Evolutionary conservation across 2,329 filamentous ascomycete species (phyloP).

Genomic region (Clarireedia hainanense): DNA sequence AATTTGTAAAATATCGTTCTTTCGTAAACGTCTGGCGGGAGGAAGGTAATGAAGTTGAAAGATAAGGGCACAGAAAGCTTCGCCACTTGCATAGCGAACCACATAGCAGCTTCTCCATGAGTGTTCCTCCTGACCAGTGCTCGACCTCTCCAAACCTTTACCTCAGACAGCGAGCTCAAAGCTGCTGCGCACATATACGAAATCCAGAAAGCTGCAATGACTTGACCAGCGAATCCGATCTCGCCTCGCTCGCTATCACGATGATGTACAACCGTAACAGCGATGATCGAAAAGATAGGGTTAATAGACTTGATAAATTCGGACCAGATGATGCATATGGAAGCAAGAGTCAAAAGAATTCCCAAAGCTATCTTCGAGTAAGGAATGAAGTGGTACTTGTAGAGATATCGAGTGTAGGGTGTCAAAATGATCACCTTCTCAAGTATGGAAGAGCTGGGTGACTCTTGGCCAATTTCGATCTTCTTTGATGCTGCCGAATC

Average conservation of each 20-base stretch:
- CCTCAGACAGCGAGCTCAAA: slow-evolving; percentile 78
- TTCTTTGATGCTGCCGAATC: slow-evolving; percentile 75
- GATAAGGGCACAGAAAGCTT: slow-evolving; percentile 85
- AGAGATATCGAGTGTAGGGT: slow-evolving; percentile 72
- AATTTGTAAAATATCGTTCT: slow-evolving; percentile 83
- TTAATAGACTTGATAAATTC: slow-evolving; percentile 81
- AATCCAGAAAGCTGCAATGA: slow-evolving; percentile 81
- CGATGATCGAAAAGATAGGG: slow-evolving; percentile 65
- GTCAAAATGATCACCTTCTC: slow-evolving; percentile 57
- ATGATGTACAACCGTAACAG: slow-evolving; percentile 50
- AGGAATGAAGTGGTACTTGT: slow-evolving; percentile 69
- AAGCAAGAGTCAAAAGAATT: slow-evolving; percentile 64
- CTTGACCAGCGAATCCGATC: slow-evolving; percentile 79
- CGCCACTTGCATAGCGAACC: slow-evolving; percentile 90
- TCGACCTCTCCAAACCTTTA: slow-evolving; percentile 95
- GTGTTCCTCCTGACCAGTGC: slow-evolving; percentile 87
- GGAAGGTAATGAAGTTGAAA: slow-evolving; percentile 94
- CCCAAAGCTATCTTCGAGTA: slow-evolving; percentile 57
- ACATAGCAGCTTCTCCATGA: slow-evolving; percentile 86
- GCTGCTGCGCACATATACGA: slow-evolving; percentile 93
- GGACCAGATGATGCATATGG: slow-evolving; percentile 82
- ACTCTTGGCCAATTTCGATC: slow-evolving; percentile 62
- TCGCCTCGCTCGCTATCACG: slow-evolving; percentile 59
- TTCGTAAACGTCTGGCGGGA: slow-evolving; percentile 63
- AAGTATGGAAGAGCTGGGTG: slow-evolving; percentile 46